Conservation (phyloP, 2,329 filamentous ascomycete species). For the Bipolaris zeicola region DNA sequence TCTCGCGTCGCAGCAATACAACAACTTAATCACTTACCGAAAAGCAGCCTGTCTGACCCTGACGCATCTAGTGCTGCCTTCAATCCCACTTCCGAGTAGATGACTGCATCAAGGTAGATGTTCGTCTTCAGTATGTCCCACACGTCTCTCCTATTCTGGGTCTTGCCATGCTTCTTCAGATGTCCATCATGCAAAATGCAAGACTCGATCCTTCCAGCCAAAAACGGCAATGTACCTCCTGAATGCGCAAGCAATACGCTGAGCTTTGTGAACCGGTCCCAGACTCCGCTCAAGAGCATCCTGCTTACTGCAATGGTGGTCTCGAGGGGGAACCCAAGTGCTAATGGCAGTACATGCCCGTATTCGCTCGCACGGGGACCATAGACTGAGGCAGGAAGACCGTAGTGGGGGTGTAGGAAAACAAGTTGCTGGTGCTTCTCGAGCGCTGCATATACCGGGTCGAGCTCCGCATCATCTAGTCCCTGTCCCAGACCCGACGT, state of each 20-base stretch:
- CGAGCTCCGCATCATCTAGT: constrained; percentile 75
- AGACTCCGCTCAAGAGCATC: constrained; percentile 86
- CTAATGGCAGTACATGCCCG: constrained; percentile 84
- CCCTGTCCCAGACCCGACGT: constrained; percentile 81
- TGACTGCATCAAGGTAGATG: constrained; percentile 85
- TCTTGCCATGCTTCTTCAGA: constrained; percentile 67
- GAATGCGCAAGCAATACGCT: constrained; percentile 84
- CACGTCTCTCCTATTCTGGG: constrained; percentile 61
- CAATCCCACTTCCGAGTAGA: constrained; percentile 77
- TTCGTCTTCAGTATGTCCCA: constrained; percentile 74
- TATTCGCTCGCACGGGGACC: constrained; percentile 75
- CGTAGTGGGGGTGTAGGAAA: constrained; percentile 93
- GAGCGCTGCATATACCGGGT: constrained; percentile 74
- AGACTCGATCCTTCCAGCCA: constrained; percentile 86
- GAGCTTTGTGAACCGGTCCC: constrained; percentile 73
- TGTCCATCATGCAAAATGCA: constrained; percentile 84
- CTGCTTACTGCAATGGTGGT: constrained; percentile 88
- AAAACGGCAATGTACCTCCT: constrained; percentile 84
- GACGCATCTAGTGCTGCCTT: constrained; percentile 71
- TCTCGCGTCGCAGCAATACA: not conserved
- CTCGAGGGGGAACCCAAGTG: constrained; percentile 87
- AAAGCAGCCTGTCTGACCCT: constrained; percentile 73
- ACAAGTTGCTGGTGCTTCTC: constrained; percentile 68
- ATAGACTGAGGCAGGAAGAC: constrained; percentile 79
- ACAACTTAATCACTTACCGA: constrained; percentile 57